Evolutionary conservation across 768 basidiomycete genomes (phyloP), one percentile per base, ranked within the genome.

Genomic region (Tylopilus cervinicoccineus): DNA sequence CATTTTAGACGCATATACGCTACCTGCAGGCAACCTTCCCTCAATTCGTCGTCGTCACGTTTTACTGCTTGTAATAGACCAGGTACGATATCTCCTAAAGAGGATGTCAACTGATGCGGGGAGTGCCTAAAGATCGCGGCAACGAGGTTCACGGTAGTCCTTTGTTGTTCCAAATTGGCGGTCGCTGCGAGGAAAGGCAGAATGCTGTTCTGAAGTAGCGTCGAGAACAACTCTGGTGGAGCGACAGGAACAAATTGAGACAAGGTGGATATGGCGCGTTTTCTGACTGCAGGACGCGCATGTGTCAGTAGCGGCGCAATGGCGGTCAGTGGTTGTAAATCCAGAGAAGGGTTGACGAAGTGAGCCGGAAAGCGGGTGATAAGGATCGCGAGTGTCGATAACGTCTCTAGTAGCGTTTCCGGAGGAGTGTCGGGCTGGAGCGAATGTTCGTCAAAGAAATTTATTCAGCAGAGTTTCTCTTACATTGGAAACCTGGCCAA

Each of bases 311-410:
- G 76, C 31, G 81, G 89, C 1, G 80, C 85, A 46, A 88, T 77
- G 17, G 85, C 81, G 6, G 70, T 63, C 5, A 93, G 69, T 27
- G 91, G 84, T 38, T 77, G 77, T 14, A 83, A 77, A 39, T 71
- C 62, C 44, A 84, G 67, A 32, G 70, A 67, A 22, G 78, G 69
- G 48, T 72, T 72, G 29, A 83, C 70, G 38, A 92, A 71, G 58
- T 86, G 77, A 41, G 74, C 73, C 3, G 90, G 84, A 72, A 93
- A 93, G 37, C 91, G 85, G 53, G 80, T 82, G 63, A 91, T 90
- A 43, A 94, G 80, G 61, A 94, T 92, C 12, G 90, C 88, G 16
- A 96, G 77, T 47, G 92, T 93, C 17, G 86, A 81, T 6, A 95
- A 73, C 1, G 86, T 86, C 64, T 93, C 91, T 33, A 92, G 76